Conservation (phyloP, 1,284 basidiomycete species). For the Pholiota adiposa region DNA sequence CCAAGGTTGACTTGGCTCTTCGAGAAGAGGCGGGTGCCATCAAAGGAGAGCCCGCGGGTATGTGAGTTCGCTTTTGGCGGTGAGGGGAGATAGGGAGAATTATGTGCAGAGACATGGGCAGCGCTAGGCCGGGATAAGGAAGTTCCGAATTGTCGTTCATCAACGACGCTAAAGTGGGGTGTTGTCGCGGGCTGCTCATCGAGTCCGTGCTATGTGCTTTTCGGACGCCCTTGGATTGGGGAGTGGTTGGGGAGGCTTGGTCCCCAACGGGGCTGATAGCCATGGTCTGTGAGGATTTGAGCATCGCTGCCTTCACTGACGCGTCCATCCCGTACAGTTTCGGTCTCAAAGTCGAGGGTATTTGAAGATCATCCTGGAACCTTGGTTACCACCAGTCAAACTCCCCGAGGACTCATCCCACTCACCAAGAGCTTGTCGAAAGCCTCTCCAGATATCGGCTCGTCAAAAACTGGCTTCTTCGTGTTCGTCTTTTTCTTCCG, state of each 20-base stretch:
- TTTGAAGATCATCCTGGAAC: slow-evolving; percentile 80
- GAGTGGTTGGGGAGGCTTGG: slow-evolving; percentile 37
- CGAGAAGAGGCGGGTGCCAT: slow-evolving; percentile 50
- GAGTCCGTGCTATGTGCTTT: slow-evolving; percentile 74
- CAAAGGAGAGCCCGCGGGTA: slow-evolving; percentile 57
- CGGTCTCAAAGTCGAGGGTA: slow-evolving; percentile 74
- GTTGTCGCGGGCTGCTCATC: slow-evolving; percentile 58
- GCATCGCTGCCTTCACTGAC: slow-evolving; percentile 87
- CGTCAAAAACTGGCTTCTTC: slow-evolving; percentile 42
- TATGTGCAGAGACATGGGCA: slow-evolving; percentile 42
- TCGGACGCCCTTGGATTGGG: slow-evolving; percentile 50
- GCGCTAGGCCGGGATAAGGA: slow-evolving; percentile 40
- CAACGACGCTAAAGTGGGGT: slow-evolving; percentile 32
- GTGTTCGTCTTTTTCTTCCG: slow-evolving; percentile 45
- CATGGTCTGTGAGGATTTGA: slow-evolving; percentile 80
- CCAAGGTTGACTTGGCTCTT: slow-evolving; percentile 49
- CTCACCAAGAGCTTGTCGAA: slow-evolving; percentile 76
- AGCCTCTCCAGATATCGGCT: slow-evolving; percentile 46
- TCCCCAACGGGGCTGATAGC: slow-evolving; percentile 45
- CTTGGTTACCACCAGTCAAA: slow-evolving; percentile 8
- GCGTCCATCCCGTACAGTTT: slow-evolving; percentile 80
- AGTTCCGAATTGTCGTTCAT: slow-evolving; percentile 38
- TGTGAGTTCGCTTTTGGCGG: slow-evolving; percentile 53
- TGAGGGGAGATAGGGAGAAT: slow-evolving; percentile 44
- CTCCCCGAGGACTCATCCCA: slow-evolving; percentile 4